These are phyloP conservation scores for Aegilops speltoides DNA, from an alignment of 176 grass and related monocot species.

Conservation along the genomic window DNA sequence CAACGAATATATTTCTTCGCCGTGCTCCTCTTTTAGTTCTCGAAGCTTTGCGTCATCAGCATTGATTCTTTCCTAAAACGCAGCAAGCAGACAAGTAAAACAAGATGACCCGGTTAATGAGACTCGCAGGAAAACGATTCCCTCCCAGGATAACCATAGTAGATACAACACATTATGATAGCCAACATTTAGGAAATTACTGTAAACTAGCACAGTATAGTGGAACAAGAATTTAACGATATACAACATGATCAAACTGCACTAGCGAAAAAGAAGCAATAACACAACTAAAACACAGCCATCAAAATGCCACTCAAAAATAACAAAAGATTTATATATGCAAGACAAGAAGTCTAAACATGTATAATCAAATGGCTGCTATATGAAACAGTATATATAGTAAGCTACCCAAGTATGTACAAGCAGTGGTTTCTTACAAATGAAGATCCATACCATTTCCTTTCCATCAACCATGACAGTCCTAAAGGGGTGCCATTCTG, in stretches of 20 bases:
- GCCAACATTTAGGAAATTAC: not conserved
- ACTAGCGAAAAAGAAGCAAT: not conserved
- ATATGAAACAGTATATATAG: too few relatives aligned
- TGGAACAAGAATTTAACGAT: not conserved
- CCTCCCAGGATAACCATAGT: not conserved
- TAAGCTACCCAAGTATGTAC: not conserved
- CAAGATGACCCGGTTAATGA: not conserved
- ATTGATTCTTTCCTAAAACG: constrained; percentile 53
- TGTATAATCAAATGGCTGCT: not conserved
- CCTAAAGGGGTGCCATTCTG: constrained; percentile 12
- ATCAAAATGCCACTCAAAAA: not conserved
- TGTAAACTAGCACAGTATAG: not conserved
- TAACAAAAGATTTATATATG: not conserved
- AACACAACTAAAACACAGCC: not conserved
- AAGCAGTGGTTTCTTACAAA: not conserved
- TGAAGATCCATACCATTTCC: not conserved
- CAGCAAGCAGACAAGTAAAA: not conserved
- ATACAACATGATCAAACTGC: not conserved
- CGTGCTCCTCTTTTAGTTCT: constrained; percentile 56
- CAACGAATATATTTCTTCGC: constrained; percentile 53
- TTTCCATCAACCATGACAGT: not conserved
- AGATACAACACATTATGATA: not conserved
- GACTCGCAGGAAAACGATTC: not conserved
- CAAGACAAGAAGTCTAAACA: not conserved
- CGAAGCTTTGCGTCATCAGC: constrained; percentile 52